Conservation (phyloP, 1,139 yeast genomes). For the Suhomyces guaymorum region DNA sequence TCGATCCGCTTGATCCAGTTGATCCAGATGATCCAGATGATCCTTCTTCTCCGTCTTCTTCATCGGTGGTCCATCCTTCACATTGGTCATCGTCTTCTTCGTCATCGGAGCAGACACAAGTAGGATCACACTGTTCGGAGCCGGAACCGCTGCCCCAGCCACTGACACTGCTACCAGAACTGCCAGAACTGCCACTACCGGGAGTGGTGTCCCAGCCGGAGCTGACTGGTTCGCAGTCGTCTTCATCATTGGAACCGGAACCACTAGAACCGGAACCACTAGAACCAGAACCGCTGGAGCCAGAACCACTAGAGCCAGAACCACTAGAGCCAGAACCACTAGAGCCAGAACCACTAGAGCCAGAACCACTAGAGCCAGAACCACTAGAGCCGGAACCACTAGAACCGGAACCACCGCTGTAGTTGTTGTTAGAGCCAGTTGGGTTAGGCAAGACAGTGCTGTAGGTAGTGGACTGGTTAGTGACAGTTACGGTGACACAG, state of each 20-base stretch:
- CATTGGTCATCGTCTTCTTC: constrained; percentile 29
- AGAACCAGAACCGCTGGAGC: constrained; percentile 1
- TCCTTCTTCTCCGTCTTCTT: constrained; percentile 39
- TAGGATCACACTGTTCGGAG: constrained; percentile 36
- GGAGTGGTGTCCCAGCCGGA: neutral
- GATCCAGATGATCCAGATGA: no score
- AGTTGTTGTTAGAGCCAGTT: constrained; percentile 3
- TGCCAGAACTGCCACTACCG: no score
- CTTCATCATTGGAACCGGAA: neutral
- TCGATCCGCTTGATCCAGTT: no score
- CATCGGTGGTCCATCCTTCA: constrained; percentile 36
- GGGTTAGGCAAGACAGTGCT: constrained; percentile 6
- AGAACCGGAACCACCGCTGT: constrained; percentile 3
- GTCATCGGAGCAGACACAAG: constrained; percentile 40
- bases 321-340: constrained; percentile 2
- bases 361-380: constrained; percentile 3
- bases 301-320: constrained; percentile 3
- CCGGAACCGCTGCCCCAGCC: no score
- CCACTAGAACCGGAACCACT: neutral
- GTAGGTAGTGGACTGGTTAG: constrained; percentile 8
- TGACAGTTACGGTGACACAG: constrained; percentile 8
- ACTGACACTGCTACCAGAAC: no score
- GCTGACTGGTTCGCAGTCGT: neutral
- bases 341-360: constrained; percentile 3
- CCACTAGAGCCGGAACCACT: constrained; percentile 2